Percentiles rank a stretch among this genome's conserved stretches.
These are phyloP conservation scores for Scedosporium boydii DNA, from an alignment of 2,329 filamentous ascomycete genomes.

Conservation along the genomic window DNA sequence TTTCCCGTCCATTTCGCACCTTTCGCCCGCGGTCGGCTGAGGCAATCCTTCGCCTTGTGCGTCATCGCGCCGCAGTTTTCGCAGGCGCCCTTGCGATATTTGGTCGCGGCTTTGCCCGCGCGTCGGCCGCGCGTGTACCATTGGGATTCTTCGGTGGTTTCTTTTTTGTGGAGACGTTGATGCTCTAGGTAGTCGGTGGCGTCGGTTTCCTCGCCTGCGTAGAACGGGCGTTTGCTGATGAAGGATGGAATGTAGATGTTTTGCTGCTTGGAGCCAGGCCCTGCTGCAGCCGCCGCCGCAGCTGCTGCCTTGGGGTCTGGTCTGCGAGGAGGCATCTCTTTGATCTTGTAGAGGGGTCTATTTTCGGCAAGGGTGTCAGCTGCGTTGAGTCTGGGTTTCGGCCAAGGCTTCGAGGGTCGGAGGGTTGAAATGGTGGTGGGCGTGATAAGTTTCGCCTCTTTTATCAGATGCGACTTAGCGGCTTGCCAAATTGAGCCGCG, in stretches of 20 bases:
- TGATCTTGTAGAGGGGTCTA: not conserved
- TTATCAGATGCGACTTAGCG: too few species aligned
- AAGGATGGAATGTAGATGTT: constrained; percentile 98
- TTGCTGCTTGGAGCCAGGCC: constrained; percentile 62
- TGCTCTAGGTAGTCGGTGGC: constrained; percentile 89
- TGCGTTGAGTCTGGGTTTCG: not conserved
- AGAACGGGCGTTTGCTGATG: constrained; percentile 97
- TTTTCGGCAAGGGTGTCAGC: not conserved
- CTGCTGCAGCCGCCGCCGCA: not conserved
- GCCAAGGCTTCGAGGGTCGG: not conserved
- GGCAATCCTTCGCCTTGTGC: constrained; percentile 89
- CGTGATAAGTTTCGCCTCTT: too few species aligned
- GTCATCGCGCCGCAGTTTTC: constrained; percentile 98
- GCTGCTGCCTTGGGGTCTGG: not conserved
- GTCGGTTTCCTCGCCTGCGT: constrained; percentile 70
- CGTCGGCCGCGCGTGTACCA: constrained; percentile 92
- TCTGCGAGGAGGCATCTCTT: not conserved
- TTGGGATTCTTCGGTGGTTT: constrained; percentile 51
- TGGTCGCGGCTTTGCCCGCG: constrained; percentile 78
- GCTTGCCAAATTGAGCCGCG: too few species aligned
- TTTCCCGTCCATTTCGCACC: constrained; percentile 88
- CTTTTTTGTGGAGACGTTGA: constrained; percentile 67
- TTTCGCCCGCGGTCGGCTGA: constrained; percentile 77
- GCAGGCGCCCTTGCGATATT: constrained; percentile 95
- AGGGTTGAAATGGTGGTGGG: too few species aligned